A percentile compares a stretch with the other conserved stretches of the same genome.
Conservation (phyloP, 2,329 filamentous ascomycete genomes). For the Ilyonectria mors-panacis region DNA sequence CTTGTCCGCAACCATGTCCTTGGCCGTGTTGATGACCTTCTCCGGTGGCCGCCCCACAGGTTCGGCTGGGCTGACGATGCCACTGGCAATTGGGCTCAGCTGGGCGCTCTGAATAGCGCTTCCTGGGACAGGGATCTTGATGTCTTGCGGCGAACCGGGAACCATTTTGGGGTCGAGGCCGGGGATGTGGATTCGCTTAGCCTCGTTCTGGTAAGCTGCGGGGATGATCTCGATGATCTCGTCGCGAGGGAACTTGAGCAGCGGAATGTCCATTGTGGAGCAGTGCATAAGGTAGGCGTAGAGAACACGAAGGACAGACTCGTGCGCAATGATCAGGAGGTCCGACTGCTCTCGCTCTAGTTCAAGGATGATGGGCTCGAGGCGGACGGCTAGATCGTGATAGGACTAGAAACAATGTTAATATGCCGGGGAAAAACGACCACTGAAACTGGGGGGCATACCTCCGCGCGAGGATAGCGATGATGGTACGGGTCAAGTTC, state of each 20-base stretch:
- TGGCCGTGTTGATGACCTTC: slow-evolving; percentile 65
- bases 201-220: slow-evolving; percentile 96
- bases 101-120: slow-evolving; percentile 52
- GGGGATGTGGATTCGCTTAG: slow-evolving; percentile 90
- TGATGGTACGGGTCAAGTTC: slow-evolving; percentile 97
- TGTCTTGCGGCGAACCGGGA: slow-evolving; percentile 84
- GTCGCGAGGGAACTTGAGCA: slow-evolving; percentile 92
- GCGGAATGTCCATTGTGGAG: slow-evolving; percentile 93
- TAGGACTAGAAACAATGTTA: slow-evolving; percentile 77
- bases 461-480: slow-evolving; percentile 93
- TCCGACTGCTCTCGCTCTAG: slow-evolving; percentile 97
- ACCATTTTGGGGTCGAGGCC: slow-evolving; percentile 76
- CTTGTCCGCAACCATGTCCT: slow-evolving; percentile 67
- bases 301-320: slow-evolving; percentile 95
- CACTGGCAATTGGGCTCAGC: slow-evolving; percentile 65
- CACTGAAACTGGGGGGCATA: slow-evolving; percentile 51
- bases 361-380: slow-evolving; percentile 98
- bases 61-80: slow-evolving; percentile 63
- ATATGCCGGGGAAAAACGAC: background rate
- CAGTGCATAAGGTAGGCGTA: slow-evolving; percentile 99
- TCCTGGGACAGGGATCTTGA: slow-evolving; percentile 80
- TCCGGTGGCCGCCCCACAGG: slow-evolving; percentile 61
- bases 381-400: slow-evolving; percentile 96
- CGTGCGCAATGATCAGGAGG: slow-evolving; percentile 97
- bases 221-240: slow-evolving; percentile 99